These are phyloP conservation scores for Dipteronia sinensis DNA, from an alignment of 345 rosid species.

Conservation along the genomic window DNA sequence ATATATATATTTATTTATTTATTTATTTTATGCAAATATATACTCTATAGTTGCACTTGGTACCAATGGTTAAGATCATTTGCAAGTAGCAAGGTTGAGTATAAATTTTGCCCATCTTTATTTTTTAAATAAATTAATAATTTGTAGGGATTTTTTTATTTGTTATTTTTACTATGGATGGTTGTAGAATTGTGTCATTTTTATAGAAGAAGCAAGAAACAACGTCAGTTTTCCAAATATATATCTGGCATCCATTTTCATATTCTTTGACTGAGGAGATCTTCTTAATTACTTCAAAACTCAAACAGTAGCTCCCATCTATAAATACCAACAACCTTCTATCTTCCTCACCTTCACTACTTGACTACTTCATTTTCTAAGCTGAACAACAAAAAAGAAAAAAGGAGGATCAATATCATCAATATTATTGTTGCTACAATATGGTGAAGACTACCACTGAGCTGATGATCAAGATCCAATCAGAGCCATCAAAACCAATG, in stretches of 20 bases:
- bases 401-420: too few species aligned
- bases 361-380: background rate
- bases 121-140: too few species aligned
- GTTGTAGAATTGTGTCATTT: slow-evolving; percentile 24
- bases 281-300: slow-evolving; percentile 1
- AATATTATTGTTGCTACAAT: too few species aligned
- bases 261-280: slow-evolving; percentile 30
- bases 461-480: slow-evolving; percentile 47
- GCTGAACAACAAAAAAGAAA: slow-evolving; percentile 21
- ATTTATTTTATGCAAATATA: background rate
- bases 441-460: slow-evolving; percentile 62
- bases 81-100: too few species aligned
- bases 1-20: too few species aligned
- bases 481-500: slow-evolving; percentile 33
- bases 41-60: slow-evolving; percentile 12
- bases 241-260: slow-evolving; percentile 53
- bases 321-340: slow-evolving; percentile 34
- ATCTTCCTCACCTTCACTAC: slow-evolving; percentile 14
- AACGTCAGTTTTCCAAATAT: background rate
- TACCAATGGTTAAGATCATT: background rate
- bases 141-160: too few species aligned
- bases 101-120: too few species aligned
- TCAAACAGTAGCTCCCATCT: slow-evolving; percentile 14
- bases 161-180: slow-evolving; percentile 10
- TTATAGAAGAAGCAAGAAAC: slow-evolving; percentile 1